A percentile compares a stretch with the other conserved stretches of the same genome.
phyloP scores from a whole-genome alignment of 768 basidiomycete genomes.

The Neoboletus brunneissimus region DNA sequence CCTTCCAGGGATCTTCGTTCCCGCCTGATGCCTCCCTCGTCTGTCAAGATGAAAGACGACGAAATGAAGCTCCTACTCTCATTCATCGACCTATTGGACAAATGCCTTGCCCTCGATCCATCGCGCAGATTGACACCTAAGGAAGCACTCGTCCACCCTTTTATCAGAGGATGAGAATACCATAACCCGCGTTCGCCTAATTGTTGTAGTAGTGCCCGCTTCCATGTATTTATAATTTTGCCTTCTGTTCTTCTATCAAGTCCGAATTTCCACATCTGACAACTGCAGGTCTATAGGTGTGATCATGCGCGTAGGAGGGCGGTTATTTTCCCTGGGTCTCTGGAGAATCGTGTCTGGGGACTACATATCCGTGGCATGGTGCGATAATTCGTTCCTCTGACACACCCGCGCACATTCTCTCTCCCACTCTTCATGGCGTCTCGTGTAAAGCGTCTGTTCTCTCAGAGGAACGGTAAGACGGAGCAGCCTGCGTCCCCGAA shows the following conservation, averaged over 20 bases:
- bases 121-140: conserved; percentile 82
- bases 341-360: neutral
- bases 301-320: neutral
- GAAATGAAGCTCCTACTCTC: conserved; percentile 74
- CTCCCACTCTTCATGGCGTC: conserved; percentile 11
- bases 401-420: neutral
- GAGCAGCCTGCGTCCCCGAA: conserved; percentile 4
- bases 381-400: neutral
- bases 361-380: conserved; percentile 1
- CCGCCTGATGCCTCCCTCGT: conserved; percentile 76
- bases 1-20: conserved; percentile 78
- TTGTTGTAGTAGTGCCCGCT: conserved; percentile 13
- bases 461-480: conserved; percentile 6
- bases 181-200: conserved; percentile 13
- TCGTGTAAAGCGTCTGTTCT: conserved; percentile 16
- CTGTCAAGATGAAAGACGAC: conserved; percentile 82
- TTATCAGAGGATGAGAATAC: conserved; percentile 57
- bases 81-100: conserved; percentile 90
- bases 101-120: conserved; percentile 85
- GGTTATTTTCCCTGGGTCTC: neutral
- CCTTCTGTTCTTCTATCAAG: conserved; percentile 4
- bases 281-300: conserved; percentile 7
- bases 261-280: conserved; percentile 11
- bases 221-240: conserved; percentile 26
- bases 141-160: conserved; percentile 86